Percentiles rank a stretch among this genome's conserved stretches.
These are phyloP conservation scores for Penicillium paneum DNA, from an alignment of 2,329 filamentous ascomycete genomes.

Conservation along the genomic window DNA sequence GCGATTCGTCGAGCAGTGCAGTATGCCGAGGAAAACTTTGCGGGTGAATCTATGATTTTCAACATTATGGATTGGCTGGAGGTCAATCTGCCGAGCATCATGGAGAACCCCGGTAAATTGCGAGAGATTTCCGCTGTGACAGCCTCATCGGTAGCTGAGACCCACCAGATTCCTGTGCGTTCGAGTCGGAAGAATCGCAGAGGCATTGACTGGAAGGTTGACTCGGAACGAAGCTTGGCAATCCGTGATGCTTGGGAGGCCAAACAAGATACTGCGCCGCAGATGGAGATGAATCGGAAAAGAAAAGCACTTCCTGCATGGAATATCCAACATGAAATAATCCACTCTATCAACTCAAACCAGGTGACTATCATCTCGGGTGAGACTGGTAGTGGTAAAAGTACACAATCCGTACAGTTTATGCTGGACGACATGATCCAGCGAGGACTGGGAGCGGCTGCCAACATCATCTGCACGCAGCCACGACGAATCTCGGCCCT, in stretches of 20 bases:
- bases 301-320: constrained; percentile 80
- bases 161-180: constrained; percentile 26
- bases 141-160: constrained; percentile 43
- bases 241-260: constrained; percentile 63
- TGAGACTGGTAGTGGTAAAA: constrained; percentile 95
- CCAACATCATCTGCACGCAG: constrained; percentile 93
- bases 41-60: constrained; percentile 88
- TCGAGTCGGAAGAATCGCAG: constrained; percentile 48
- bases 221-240: constrained; percentile 57
- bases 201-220: constrained; percentile 62
- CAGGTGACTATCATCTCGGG: constrained; percentile 96
- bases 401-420: constrained; percentile 95
- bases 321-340: constrained; percentile 73
- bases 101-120: constrained; percentile 78
- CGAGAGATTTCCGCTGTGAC: constrained; percentile 79
- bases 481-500: constrained; percentile 91
- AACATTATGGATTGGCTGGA: constrained; percentile 90
- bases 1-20: constrained; percentile 73
- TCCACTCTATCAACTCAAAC: constrained; percentile 69
- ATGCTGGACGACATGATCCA: constrained; percentile 86
- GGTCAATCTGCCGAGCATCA: constrained; percentile 73
- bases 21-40: constrained; percentile 66
- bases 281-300: constrained; percentile 71
- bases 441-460: constrained; percentile 67
- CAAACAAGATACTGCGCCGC: constrained; percentile 62